Percentiles rank a stretch among this genome's conserved stretches.
These are phyloP conservation scores for Zhuliangozyma parablackwelliae DNA, from an alignment of 1,139 yeast genomes.

Conservation along the genomic window DNA sequence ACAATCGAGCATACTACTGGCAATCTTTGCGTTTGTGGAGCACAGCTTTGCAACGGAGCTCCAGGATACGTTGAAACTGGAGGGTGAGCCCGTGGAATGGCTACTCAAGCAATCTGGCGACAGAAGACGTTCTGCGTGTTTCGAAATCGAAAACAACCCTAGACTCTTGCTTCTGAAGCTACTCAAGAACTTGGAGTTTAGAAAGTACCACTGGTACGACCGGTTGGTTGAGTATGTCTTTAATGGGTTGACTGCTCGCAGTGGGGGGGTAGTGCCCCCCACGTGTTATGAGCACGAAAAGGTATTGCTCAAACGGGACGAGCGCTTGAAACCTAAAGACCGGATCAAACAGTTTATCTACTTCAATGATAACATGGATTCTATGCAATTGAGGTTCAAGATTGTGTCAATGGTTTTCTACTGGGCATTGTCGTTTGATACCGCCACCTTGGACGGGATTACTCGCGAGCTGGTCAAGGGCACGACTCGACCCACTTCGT, in stretches of 20 bases:
- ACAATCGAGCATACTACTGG: slow-evolving; percentile 15
- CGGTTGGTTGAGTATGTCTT: slow-evolving; percentile 26
- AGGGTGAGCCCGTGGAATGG: slow-evolving; percentile 4
- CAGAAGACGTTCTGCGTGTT: slow-evolving; percentile 2
- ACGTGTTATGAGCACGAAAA: slow-evolving; percentile 30
- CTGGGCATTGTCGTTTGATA: slow-evolving; percentile 16
- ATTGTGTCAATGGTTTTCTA: slow-evolving; percentile 18
- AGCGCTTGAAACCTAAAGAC: slow-evolving; percentile 7
- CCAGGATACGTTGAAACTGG: slow-evolving; percentile 1
- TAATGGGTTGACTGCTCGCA: slow-evolving; percentile 19
- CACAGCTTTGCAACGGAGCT: slow-evolving; percentile 15
- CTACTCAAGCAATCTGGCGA: background rate
- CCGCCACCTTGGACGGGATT: slow-evolving; percentile 6
- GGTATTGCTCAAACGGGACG: slow-evolving; percentile 17
- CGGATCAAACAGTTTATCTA: slow-evolving; percentile 4
- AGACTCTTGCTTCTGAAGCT: slow-evolving; percentile 10
- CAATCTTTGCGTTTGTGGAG: slow-evolving; percentile 21
- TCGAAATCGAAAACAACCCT: slow-evolving; percentile 4
- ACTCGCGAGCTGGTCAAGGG: background rate
- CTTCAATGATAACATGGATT: slow-evolving; percentile 16
- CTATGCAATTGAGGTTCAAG: slow-evolving; percentile 25
- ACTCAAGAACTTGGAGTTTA: slow-evolving; percentile 16
- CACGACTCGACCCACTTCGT: background rate
- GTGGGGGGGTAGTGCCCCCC: slow-evolving; percentile 13
- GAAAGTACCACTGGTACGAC: slow-evolving; percentile 26